Evolutionary conservation across 129 eudicot genomes (phyloP).

Genomic region (sunflower (Helianthus annuus)): HanXRQr2.0-SUNRISE NC_035445.2:97907197-97907696

Average conservation of each 20-base stretch:
- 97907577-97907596: conserved; percentile 68
- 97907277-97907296: neutral
- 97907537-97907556: conserved; percentile 63
- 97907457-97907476: conserved; percentile 33
- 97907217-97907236: no score
- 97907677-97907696: conserved; percentile 92
- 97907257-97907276: conserved; percentile 7
- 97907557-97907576: conserved; percentile 47
- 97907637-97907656: conserved; percentile 88
- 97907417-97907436: conserved; percentile 94
- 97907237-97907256: no score
- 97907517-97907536: conserved; percentile 72
- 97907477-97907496: conserved; percentile 64
- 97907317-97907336: neutral
- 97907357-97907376: conserved; percentile 1
- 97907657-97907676: conserved; percentile 94
- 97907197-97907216: no score
- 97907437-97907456: conserved; percentile 50
- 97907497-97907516: conserved; percentile 72
- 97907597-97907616: conserved; percentile 51
- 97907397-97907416: conserved; percentile 72
- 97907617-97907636: conserved; percentile 72
- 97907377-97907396: conserved; percentile 85
- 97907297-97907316: neutral
- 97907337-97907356: conserved; percentile 11